Evolutionary conservation across 192 early-diverging fungal genomes (phyloP), one percentile per base, ranked within the genome.

Genomic region (Coemansia sp.): DNA sequence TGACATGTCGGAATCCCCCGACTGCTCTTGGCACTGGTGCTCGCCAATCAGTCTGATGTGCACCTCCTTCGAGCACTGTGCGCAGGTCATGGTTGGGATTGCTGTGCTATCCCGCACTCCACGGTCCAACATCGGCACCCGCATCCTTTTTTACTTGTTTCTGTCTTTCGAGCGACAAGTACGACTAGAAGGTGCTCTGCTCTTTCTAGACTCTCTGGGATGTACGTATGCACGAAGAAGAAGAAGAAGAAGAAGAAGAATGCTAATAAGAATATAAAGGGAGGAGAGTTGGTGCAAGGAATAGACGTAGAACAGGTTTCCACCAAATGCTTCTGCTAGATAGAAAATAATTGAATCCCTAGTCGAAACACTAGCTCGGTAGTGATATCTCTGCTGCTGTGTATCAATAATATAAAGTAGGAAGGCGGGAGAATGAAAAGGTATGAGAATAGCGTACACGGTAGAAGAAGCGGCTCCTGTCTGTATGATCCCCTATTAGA

Each of bases 51-150:
- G 56, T 12, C 81, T 65, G 60, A 83, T 77, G 61, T 83, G 76
- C 39, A 83, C 81, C 48, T 83, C 81, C 53, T 77, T 65, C 67
- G 74, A 75, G 72, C 81, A 83, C 67, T 77, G 75, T 23, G 81
- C 68, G 58, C 81, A 83, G 63, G 71, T 77, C 75, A 83, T 83
- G 13, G 81, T 83, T 21, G 81, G 81, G 32, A 83, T 62, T 47
- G 70, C 76, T 23, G 76, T 72, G 72, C 81, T 83, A 50, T 83
- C 81, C 15, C 81, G 81, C 72, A 64, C 40, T 15, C 43, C 60
- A 48, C 81, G 79, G 38, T 76, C 74, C 16, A 75, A 47, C 66
- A 76, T 53, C 47, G 72, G 63, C 64, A 70, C 66, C 39, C 68
- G 40, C 70, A 57, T 71, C 43, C 41, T 66, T 41, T 54, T 54